Conservation (phyloP, 2,329 filamentous ascomycete genomes). For the Cladosporium sp. region DNA sequence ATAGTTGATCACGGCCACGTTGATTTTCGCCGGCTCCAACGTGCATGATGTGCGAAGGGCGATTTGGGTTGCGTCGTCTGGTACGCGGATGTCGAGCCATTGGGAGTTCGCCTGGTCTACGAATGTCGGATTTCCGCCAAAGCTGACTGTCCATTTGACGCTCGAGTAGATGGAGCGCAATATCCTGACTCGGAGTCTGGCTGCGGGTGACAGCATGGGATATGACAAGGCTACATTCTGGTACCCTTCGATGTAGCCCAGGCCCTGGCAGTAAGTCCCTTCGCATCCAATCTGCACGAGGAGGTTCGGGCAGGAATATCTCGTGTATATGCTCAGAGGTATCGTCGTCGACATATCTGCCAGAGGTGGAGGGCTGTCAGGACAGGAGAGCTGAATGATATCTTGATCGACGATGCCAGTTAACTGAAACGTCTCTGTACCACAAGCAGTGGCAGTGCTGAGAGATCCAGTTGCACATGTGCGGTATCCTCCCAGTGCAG, state of each 20-base stretch:
- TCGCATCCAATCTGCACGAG: background rate
- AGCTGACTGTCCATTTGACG: background rate
- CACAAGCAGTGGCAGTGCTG: background rate
- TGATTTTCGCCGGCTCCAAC: rapidly evolving
- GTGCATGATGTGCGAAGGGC: background rate
- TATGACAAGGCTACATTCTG: background rate
- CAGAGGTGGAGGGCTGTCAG: background rate
- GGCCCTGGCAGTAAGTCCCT: background rate
- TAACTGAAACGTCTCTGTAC: background rate
- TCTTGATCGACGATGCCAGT: background rate
- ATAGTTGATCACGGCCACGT: background rate
- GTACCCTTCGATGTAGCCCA: background rate
- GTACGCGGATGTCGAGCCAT: background rate
- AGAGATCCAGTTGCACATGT: background rate
- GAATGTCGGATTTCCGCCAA: background rate
- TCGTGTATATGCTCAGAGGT: background rate
- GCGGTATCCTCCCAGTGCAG: background rate
- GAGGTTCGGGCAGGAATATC: background rate
- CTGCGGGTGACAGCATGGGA: background rate
- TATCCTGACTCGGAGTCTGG: background rate
- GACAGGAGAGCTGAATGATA: background rate
- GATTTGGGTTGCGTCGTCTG: background rate
- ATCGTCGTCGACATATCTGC: background rate
- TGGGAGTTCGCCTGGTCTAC: background rate
- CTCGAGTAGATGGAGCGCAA: background rate